phyloP scores from a whole-genome alignment of 371 early-diverging fungal species.

The Apophysomyces trapeziformis region DNA sequence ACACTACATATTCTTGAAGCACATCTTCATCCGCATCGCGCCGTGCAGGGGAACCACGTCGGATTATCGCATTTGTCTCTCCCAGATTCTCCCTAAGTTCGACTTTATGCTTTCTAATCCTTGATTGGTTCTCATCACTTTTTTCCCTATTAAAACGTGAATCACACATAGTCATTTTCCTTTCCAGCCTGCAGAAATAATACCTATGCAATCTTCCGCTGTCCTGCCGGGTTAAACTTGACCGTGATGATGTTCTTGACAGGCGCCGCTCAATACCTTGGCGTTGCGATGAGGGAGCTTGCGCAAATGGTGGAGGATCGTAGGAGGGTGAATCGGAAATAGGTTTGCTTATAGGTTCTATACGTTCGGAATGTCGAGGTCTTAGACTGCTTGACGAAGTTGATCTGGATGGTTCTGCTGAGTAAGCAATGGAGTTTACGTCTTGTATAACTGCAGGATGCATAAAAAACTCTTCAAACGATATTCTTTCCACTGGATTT shows the following conservation, averaged over 20 bases:
- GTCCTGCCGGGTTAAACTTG: neutral
- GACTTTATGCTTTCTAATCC: neutral
- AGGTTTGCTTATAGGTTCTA: neutral
- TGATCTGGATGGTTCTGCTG: slow-evolving; percentile 1
- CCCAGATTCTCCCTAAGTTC: slow-evolving; percentile 7
- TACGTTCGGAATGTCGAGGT: slow-evolving; percentile 6
- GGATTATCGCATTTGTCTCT: neutral
- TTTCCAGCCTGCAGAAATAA: neutral
- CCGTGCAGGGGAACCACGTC: neutral
- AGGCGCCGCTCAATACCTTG: slow-evolving; percentile 7
- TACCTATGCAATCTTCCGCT: slow-evolving; percentile 2
- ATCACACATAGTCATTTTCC: neutral
- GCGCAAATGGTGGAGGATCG: slow-evolving; percentile 46
- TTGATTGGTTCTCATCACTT: neutral
- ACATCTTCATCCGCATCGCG: slow-evolving; percentile 59
- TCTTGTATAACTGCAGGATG: slow-evolving; percentile 68
- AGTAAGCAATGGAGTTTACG: neutral
- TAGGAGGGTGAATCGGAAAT: slow-evolving; percentile 13
- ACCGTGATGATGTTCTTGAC: slow-evolving; percentile 5
- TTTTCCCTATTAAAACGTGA: neutral
- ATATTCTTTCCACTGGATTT: slow-evolving; percentile 84
- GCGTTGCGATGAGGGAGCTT: slow-evolving; percentile 18
- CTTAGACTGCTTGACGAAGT: slow-evolving; percentile 12
- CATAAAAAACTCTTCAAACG: slow-evolving; percentile 91
- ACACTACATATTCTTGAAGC: slow-evolving; percentile 82